Base-by-base conservation (phyloP, 2,329 filamentous ascomycete genomes). In the Monilinia laxa region DNA sequence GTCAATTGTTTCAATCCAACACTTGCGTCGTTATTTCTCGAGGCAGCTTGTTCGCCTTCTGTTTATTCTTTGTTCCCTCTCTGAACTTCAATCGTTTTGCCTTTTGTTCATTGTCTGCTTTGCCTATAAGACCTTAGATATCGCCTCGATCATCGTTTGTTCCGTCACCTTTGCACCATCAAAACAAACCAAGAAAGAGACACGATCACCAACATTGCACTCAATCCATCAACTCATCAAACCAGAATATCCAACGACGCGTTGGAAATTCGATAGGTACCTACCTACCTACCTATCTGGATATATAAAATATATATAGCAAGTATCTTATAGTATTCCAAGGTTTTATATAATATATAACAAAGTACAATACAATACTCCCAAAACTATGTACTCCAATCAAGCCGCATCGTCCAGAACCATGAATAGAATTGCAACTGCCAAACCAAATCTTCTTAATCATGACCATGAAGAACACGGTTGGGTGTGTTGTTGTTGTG, bases 401-500 rank as follows among this genome's bases (percentile, higher is more conserved):
- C 11, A 10, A 23, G 28, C 2, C 28, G 35, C 47, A 16, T 4
- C 7, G 14, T 51, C 20, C 4, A 18, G n/a, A 12, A 23, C 11
- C 45, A 4, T 25, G 18, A 45, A 12, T 20, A 16, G n/a, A 9
- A 9, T 18, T 5, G 25, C 18, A 18, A 16, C 25, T 23, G 12
- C 25, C 23, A 10, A 23, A 45, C 20, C 56, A 47, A 12, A 18
- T 28, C 56, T 14, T 38, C 10, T 53, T 28, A 25, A 28, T 54
- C 31, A 23, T 14, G 3, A 28, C 42, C 31, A 23, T 14, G 3
- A 4, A 40, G 2, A n/a, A 14, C 3, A 14, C 25, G 31, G 49
- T 6, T 62, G 59, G 59, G n/a, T 54, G n/a, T 62, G 59, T 54
- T 62, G 59, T 54, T 28, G n/a, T n/a, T 62, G 59, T 28, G 23